Conservation (phyloP, 2,329 filamentous ascomycete genomes). For the Ascocoryne sarcoides region DNA sequence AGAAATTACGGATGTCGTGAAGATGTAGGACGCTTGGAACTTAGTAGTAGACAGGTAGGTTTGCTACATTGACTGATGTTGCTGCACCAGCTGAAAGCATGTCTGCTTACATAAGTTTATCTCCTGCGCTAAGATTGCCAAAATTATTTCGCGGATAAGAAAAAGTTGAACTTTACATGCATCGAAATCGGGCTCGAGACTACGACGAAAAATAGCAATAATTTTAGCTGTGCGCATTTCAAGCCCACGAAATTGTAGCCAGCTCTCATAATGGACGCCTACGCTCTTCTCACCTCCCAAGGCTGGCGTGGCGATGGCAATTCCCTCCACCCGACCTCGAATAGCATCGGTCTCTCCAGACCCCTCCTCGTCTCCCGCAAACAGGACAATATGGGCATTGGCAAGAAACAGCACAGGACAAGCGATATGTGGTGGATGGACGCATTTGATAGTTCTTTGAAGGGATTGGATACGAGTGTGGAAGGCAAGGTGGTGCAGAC, state of each 20-base stretch:
- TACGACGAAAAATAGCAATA: too few species aligned
- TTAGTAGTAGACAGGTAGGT: too few species aligned
- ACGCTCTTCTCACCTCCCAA: constrained; percentile 72
- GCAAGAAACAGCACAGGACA: constrained; percentile 57
- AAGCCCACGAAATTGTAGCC: too few species aligned
- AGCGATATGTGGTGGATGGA: constrained; percentile 95
- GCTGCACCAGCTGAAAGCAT: too few species aligned
- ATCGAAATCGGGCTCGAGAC: too few species aligned
- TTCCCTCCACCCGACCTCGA: constrained; percentile 68
- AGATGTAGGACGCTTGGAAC: too few species aligned
- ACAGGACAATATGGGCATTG: constrained; percentile 71
- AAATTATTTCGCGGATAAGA: constrained; percentile 1
- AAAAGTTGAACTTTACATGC: too few species aligned
- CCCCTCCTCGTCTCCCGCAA: constrained; percentile 80
- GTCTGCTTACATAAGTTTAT: constrained; percentile 2
- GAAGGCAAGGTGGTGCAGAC: constrained; percentile 48
- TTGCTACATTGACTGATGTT: too few species aligned
- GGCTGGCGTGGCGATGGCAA: constrained; percentile 88
- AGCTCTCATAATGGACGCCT: constrained; percentile 62
- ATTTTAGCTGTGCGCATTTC: too few species aligned
- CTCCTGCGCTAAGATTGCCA: constrained; percentile 2
- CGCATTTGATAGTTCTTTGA: constrained; percentile 84
- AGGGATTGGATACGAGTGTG: constrained; percentile 61
- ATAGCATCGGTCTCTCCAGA: constrained; percentile 67
- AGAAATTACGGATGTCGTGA: too few species aligned